These are phyloP conservation scores for Sugiyamaella xylanicola DNA, from an alignment of 1,139 yeast genomes.

Conservation along the genomic window DNA sequence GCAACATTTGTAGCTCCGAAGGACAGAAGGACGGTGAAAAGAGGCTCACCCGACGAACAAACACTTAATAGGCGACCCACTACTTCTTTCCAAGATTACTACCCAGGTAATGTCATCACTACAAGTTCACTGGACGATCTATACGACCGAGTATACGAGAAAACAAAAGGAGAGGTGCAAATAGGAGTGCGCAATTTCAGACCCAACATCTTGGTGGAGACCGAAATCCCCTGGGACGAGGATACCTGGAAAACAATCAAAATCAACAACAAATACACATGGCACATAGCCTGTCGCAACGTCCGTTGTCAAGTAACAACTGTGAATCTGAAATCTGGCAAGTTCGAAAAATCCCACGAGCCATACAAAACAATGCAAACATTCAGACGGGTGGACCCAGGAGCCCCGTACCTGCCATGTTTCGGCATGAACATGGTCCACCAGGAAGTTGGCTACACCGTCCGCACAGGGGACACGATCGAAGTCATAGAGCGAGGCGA, in stretches of 20 bases:
- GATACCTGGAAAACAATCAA: slow-evolving; percentile 45
- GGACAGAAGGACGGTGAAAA: slow-evolving; percentile 41
- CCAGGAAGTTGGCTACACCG: slow-evolving; percentile 34
- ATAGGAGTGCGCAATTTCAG: slow-evolving; percentile 42
- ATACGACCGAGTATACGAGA: slow-evolving; percentile 31
- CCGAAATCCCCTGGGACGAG: slow-evolving; percentile 42
- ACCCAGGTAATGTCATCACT: slow-evolving; percentile 47
- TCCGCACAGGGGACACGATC: slow-evolving; percentile 41
- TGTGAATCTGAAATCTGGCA: slow-evolving; percentile 42
- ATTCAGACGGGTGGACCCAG: slow-evolving; percentile 46
- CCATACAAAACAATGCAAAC: slow-evolving; percentile 44
- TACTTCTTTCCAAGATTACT: slow-evolving; percentile 49
- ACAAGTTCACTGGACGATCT: slow-evolving; percentile 43
- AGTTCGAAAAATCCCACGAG: slow-evolving; percentile 39
- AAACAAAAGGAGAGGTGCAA: slow-evolving; percentile 31
- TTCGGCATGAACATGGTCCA: slow-evolving; percentile 47
- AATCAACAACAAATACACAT: slow-evolving; percentile 34
- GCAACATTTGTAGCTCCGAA: slow-evolving; percentile 39
- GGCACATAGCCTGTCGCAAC: slow-evolving; percentile 42
- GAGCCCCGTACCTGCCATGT: slow-evolving; percentile 41
- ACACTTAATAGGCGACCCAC: slow-evolving; percentile 21
- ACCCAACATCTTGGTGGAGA: slow-evolving; percentile 46
- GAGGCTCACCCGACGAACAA: slow-evolving; percentile 32
- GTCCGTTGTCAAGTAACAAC: slow-evolving; percentile 49
- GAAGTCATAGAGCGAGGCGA: slow-evolving; percentile 33